Evolutionary conservation across 441 rosid species (phyloP).

Genomic region (Populus hybrid): DNA sequence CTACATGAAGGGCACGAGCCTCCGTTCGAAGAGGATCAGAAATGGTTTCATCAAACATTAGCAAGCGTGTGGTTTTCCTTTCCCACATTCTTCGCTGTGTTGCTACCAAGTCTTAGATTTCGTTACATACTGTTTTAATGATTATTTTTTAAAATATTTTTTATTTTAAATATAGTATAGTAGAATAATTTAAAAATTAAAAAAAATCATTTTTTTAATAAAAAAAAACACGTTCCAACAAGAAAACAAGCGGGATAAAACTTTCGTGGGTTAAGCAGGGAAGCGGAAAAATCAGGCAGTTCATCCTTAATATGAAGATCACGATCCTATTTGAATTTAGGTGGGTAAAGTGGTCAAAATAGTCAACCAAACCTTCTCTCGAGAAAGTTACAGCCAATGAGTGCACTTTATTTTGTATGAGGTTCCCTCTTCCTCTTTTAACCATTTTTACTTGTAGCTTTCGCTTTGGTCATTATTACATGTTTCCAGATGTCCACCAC

Average conservation of each 20-base stretch:
- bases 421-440: conserved; percentile 44
- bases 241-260: too few relatives aligned
- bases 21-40: too few relatives aligned
- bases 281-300: neutral
- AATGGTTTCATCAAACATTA: neutral
- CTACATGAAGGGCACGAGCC: too few relatives aligned
- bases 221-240: too few relatives aligned
- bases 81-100: neutral
- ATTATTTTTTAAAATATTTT: too few relatives aligned
- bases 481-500: conserved; percentile 37
- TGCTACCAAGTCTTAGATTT: too few relatives aligned
- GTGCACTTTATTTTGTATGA: conserved; percentile 55
- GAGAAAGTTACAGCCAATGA: conserved; percentile 26
- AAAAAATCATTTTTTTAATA: too few relatives aligned
- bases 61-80: neutral
- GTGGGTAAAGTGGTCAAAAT: conserved; percentile 10
- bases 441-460: conserved; percentile 19
- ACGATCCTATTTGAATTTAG: neutral
- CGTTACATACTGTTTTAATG: too few relatives aligned
- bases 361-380: conserved; percentile 20
- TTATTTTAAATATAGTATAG: too few relatives aligned
- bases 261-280: neutral
- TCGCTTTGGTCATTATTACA: conserved; percentile 34
- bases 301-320: too few relatives aligned
- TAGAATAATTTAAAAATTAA: too few relatives aligned